These are phyloP conservation scores for Phytopythium delawarense DNA, from an alignment of 352 stramenopile genomes.

Conservation along the genomic window DNA sequence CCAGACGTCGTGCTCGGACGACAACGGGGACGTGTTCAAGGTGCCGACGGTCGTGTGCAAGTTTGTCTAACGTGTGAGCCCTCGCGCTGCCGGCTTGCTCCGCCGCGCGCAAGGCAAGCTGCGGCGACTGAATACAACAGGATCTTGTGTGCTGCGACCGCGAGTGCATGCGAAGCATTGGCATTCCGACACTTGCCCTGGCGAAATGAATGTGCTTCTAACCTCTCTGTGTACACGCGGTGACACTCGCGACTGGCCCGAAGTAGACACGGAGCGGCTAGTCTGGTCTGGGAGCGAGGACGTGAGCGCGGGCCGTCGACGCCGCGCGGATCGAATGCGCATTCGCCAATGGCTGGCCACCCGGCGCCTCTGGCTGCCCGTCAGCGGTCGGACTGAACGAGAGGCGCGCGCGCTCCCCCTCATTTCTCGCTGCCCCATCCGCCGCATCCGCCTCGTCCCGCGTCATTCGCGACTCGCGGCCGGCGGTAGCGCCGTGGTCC, in stretches of 20 bases:
- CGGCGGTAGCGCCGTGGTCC: too few species aligned
- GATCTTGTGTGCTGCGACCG: not conserved
- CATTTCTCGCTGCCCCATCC: not conserved
- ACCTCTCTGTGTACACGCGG: not conserved
- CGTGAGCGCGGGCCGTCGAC: not conserved
- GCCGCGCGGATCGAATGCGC: not conserved
- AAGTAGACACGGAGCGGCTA: not conserved
- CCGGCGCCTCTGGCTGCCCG: not conserved
- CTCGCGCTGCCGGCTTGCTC: not conserved
- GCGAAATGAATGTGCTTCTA: not conserved
- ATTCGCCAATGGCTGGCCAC: not conserved
- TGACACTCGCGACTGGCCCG: not conserved
- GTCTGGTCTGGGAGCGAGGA: not conserved
- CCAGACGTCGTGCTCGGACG: constrained; percentile 82
- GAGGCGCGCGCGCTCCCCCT: not conserved
- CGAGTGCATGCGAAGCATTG: not conserved
- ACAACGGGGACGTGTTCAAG: constrained; percentile 77
- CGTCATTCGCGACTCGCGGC: not conserved
- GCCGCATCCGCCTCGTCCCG: not conserved
- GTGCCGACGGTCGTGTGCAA: constrained; percentile 87
- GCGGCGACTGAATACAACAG: not conserved
- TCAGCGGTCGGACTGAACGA: not conserved
- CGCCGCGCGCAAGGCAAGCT: not conserved
- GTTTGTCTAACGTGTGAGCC: constrained; percentile 39
- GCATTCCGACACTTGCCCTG: not conserved